Conservation (phyloP, 768 basidiomycete genomes). For the Cystobasidium ongulense region DNA sequence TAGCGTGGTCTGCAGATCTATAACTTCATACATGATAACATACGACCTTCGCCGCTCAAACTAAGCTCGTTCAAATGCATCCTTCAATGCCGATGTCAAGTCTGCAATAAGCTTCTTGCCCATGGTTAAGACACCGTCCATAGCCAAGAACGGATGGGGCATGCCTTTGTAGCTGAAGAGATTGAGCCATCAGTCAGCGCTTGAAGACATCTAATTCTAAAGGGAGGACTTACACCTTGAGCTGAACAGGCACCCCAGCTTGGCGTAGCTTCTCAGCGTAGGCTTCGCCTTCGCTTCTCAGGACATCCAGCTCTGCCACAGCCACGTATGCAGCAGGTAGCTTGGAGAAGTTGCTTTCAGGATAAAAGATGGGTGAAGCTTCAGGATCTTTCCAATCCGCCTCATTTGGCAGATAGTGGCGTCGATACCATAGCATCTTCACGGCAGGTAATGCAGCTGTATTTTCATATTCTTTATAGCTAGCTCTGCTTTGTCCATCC, state of each 20-base stretch:
- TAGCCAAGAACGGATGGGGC: slow-evolving; percentile 15
- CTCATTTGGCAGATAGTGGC: not conserved
- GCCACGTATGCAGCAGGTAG: slow-evolving; percentile 6
- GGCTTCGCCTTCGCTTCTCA: slow-evolving; percentile 2
- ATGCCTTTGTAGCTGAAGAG: slow-evolving; percentile 13
- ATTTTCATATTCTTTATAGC: slow-evolving; percentile 10
- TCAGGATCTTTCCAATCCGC: not conserved
- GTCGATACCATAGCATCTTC: slow-evolving; percentile 18
- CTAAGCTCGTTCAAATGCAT: not conserved
- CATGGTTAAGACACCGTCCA: not conserved
- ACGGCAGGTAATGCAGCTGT: slow-evolving; percentile 10
- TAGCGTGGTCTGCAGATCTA: no score
- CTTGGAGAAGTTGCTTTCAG: not conserved
- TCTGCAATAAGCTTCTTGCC: not conserved
- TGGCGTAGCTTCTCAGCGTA: not conserved
- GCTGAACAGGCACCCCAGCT: not conserved
- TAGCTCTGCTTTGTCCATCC: not conserved
- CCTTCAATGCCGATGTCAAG: not conserved
- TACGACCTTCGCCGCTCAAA: no score
- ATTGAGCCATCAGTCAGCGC: not conserved
- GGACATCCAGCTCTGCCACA: slow-evolving; percentile 14
- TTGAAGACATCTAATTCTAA: not conserved
- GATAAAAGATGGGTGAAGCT: slow-evolving; percentile 6
- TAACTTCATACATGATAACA: no score
- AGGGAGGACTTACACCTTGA: not conserved